phyloP scores from a whole-genome alignment of 1,284 basidiomycete species.

The Fomitiporia mediterranea region DNA sequence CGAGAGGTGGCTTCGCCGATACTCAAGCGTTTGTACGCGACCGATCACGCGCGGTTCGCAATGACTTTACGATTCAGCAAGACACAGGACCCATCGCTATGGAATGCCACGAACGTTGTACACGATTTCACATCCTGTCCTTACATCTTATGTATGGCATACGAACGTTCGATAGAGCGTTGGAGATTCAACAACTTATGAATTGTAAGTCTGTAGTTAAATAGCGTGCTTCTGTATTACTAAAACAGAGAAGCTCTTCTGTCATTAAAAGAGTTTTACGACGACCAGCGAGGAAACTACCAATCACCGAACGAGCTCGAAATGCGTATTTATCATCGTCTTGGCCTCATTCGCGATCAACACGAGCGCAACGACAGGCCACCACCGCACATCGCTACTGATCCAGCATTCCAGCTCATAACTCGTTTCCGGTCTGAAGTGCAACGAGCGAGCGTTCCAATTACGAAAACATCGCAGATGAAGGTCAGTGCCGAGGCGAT shows the following conservation, averaged over 20 bases:
- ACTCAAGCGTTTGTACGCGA: slow-evolving; percentile 89
- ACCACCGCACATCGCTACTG: slow-evolving; percentile 63
- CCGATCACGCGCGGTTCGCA: slow-evolving; percentile 85
- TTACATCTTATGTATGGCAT: slow-evolving; percentile 70
- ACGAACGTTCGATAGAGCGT: slow-evolving; percentile 57
- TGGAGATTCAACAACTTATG: slow-evolving; percentile 88
- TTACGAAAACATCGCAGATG: slow-evolving; percentile 57
- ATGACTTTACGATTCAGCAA: slow-evolving; percentile 94
- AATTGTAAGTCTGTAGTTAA: slow-evolving; percentile 78
- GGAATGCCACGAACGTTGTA: slow-evolving; percentile 90
- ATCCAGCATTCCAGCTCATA: slow-evolving; percentile 79
- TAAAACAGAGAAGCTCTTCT: slow-evolving; percentile 77
- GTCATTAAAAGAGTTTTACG: slow-evolving; percentile 90
- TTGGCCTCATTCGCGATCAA: slow-evolving; percentile 86
- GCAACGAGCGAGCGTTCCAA: slow-evolving; percentile 76
- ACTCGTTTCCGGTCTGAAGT: slow-evolving; percentile 78
- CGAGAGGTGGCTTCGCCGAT: slow-evolving; percentile 59
- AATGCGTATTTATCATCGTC: slow-evolving; percentile 92
- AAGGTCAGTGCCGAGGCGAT: slow-evolving; percentile 62
- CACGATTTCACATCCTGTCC: slow-evolving; percentile 88
- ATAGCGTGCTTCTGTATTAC: too few species aligned
- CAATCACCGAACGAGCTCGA: slow-evolving; percentile 85
- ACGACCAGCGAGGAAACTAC: slow-evolving; percentile 69
- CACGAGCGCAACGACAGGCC: slow-evolving; percentile 78
- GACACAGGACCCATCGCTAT: slow-evolving; percentile 76